A percentile compares a stretch with the other conserved stretches of the same genome.
phyloP scores from a whole-genome alignment of 2,329 filamentous ascomycete genomes.

The Lasiodiplodia gonubiensis region DNA sequence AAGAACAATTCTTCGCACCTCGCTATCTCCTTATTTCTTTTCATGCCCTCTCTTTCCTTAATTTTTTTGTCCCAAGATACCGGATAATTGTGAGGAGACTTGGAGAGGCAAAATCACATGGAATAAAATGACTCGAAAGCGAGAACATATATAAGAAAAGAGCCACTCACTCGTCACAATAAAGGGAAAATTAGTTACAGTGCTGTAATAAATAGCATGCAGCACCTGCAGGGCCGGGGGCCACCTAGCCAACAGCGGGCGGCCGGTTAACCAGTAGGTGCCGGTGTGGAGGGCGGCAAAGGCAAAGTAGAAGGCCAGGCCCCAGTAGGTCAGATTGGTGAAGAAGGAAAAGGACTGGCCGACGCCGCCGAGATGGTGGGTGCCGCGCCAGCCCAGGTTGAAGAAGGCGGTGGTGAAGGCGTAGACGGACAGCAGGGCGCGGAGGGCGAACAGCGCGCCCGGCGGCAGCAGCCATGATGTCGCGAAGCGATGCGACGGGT shows the following conservation, averaged over 20 bases:
- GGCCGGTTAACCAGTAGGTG: constrained; percentile 60
- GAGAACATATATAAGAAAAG: neutral
- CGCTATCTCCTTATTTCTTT: neutral
- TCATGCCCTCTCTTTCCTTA: neutral
- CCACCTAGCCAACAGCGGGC: constrained; percentile 46
- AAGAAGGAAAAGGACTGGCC: constrained; percentile 77
- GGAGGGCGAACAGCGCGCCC: constrained; percentile 63
- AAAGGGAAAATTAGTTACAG: constrained; percentile 50
- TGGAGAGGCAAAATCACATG: neutral
- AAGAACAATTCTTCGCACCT: neutral
- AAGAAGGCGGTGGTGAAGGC: constrained; percentile 72
- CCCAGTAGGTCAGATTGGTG: constrained; percentile 82
- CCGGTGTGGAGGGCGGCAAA: constrained; percentile 71
- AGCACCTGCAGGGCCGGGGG: constrained; percentile 44
- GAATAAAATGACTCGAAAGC: neutral
- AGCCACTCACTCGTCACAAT: constrained; percentile 51
- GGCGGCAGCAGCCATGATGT: constrained; percentile 83
- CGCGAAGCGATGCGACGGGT: constrained; percentile 68
- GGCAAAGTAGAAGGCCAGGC: constrained; percentile 78
- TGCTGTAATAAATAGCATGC: constrained; percentile 51
- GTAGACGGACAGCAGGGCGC: constrained; percentile 64
- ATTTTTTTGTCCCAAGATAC: no score
- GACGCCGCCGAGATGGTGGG: constrained; percentile 53
- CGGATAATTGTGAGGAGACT: no score
- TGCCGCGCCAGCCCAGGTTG: constrained; percentile 69